Percentiles rank a stretch among this genome's conserved stretches.
Conservation (phyloP, 2,329 filamentous ascomycete species). For the Xylaria sp. region DNA sequence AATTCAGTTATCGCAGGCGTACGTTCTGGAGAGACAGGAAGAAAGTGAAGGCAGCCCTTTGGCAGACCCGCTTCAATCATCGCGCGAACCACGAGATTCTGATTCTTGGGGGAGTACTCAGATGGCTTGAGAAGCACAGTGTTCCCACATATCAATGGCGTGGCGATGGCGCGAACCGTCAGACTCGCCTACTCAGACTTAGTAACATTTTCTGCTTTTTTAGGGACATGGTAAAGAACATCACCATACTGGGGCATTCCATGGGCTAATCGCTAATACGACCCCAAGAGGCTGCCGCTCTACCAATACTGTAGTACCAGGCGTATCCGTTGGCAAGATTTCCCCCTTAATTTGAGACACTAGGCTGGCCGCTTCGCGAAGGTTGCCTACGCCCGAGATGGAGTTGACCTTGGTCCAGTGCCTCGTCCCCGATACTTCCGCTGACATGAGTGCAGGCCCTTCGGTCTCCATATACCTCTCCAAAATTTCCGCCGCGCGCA, state of each 20-base stretch:
- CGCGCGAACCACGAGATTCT: slow-evolving; percentile 69
- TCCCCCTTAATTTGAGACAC: slow-evolving; percentile 42
- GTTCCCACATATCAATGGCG: slow-evolving; percentile 73
- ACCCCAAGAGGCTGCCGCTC: slow-evolving; percentile 80
- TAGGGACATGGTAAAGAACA: no score
- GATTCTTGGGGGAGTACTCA: slow-evolving; percentile 72
- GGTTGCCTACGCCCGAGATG: slow-evolving; percentile 48
- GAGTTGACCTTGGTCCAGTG: slow-evolving; percentile 58
- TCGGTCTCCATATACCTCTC: slow-evolving; percentile 66
- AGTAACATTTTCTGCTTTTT: neutral
- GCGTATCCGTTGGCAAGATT: slow-evolving; percentile 49
- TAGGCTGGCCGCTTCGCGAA: slow-evolving; percentile 56
- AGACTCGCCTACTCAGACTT: slow-evolving; percentile 24
- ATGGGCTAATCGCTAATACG: slow-evolving; percentile 80
- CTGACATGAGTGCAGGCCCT: slow-evolving; percentile 66
- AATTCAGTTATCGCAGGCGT: slow-evolving; percentile 73
- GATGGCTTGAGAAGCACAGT: slow-evolving; percentile 78
- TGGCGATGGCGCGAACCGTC: slow-evolving; percentile 46
- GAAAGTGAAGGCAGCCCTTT: slow-evolving; percentile 76
- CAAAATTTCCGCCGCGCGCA: slow-evolving; percentile 74
- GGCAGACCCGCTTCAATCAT: slow-evolving; percentile 82
- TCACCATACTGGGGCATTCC: slow-evolving; percentile 61
- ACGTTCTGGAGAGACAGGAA: slow-evolving; percentile 72
- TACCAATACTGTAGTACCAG: slow-evolving; percentile 69
- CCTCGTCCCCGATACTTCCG: slow-evolving; percentile 56